A percentile compares a stretch with the other conserved stretches of the same genome.
Conservation (phyloP, 1,284 basidiomycete species). For the Ceratobasidium sp. region DNA sequence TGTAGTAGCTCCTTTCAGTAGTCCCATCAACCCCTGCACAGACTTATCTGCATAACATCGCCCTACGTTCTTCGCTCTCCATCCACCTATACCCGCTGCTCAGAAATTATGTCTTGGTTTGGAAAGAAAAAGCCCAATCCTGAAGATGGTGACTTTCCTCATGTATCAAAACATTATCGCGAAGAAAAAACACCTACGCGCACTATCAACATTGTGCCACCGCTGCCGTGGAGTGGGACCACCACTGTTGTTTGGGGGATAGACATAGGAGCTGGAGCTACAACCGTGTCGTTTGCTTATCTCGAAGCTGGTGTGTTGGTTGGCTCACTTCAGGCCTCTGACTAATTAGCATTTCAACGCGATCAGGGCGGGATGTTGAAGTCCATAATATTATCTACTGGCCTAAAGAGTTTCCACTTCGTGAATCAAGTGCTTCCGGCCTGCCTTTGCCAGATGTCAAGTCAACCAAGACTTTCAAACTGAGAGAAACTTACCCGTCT, state of each 20-base stretch:
- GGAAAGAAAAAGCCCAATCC: slow-evolving; percentile 37
- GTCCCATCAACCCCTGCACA: no score
- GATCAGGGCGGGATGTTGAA: slow-evolving; percentile 5
- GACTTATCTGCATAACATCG: no score
- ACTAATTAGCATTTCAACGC: not conserved
- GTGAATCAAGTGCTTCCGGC: slow-evolving; percentile 1
- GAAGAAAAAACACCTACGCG: slow-evolving; percentile 15
- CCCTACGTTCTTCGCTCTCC: no score
- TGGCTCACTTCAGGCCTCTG: not conserved
- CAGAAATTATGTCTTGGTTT: slow-evolving; percentile 17
- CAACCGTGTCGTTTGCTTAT: slow-evolving; percentile 30
- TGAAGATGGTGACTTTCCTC: slow-evolving; percentile 33
- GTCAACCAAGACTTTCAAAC: slow-evolving; percentile 3
- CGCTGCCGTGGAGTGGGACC: slow-evolving; percentile 4
- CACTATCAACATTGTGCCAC: not conserved
- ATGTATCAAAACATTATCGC: slow-evolving; percentile 7
- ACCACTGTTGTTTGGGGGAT: slow-evolving; percentile 18
- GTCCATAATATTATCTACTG: slow-evolving; percentile 36
- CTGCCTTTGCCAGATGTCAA: not conserved
- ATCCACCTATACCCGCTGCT: not conserved
- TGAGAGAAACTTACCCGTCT: slow-evolving; percentile 4
- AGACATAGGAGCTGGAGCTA: slow-evolving; percentile 5
- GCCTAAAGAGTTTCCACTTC: slow-evolving; percentile 34
- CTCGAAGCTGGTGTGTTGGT: not conserved
- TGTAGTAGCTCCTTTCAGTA: no score